Evolutionary conservation across 2,329 filamentous ascomycete genomes (phyloP).

Genomic region (Pyrenophora teres): DNA sequence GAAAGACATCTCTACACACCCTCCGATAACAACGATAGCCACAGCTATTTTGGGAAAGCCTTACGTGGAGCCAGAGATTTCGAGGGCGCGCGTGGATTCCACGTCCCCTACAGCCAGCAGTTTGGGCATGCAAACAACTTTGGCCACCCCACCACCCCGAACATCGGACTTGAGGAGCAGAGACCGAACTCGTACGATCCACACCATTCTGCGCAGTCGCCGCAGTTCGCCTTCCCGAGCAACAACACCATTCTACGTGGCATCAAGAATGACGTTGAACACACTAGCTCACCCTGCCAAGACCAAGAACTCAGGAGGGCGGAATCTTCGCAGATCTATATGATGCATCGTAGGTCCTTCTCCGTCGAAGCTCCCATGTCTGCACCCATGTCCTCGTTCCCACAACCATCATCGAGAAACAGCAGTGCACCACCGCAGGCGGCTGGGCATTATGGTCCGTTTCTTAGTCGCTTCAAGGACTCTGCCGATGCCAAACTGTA

Average conservation of each 20-base stretch:
- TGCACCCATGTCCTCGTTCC: constrained; percentile 8
- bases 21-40: neutral
- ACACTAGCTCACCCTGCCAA: constrained; percentile 7
- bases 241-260: constrained; percentile 17
- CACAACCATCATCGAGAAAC: constrained; percentile 4
- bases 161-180: constrained; percentile 8
- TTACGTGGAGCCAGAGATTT: neutral
- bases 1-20: constrained; percentile 1
- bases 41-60: constrained; percentile 5
- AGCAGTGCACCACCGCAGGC: constrained; percentile 9
- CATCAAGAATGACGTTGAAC: constrained; percentile 16
- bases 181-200: constrained; percentile 8
- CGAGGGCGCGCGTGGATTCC: constrained; percentile 6
- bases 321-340: constrained; percentile 10
- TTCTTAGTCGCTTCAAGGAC: constrained; percentile 24
- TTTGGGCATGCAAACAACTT: constrained; percentile 21
- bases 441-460: constrained; percentile 24
- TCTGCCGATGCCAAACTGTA: constrained; percentile 29
- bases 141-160: constrained; percentile 15
- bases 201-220: neutral
- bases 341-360: constrained; percentile 10
- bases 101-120: neutral
- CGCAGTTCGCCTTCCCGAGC: constrained; percentile 6
- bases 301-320: constrained; percentile 2
- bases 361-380: constrained; percentile 4